Conservation (phyloP, 257 asterid species). For the Sherardia arvensis region DNA sequence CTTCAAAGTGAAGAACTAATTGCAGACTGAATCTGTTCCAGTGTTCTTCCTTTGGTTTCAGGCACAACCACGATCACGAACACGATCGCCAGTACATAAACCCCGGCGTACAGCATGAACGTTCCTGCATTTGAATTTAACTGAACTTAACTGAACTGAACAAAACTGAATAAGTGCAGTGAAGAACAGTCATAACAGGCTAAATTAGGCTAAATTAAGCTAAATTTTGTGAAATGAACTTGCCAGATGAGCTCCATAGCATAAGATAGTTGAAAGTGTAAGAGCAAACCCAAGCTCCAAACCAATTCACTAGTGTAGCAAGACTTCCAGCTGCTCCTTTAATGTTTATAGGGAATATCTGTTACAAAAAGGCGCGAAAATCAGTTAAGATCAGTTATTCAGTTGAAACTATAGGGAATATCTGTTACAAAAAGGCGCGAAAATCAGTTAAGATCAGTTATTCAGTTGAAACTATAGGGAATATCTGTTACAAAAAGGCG, state of each 20-base stretch:
- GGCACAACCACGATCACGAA: constrained; percentile 77
- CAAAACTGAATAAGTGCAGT: too few species aligned
- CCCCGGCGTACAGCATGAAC: constrained; percentile 60
- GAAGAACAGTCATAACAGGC: too few species aligned
- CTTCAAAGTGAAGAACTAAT: constrained; percentile 25
- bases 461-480: too few species aligned
- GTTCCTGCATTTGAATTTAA: constrained; percentile 46
- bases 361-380: background rate
- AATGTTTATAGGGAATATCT: constrained; percentile 88
- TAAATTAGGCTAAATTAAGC: background rate
- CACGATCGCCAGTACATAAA: constrained; percentile 54
- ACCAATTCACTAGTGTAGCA: constrained; percentile 90
- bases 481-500: constrained; percentile 37
- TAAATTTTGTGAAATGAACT: constrained; percentile 1
- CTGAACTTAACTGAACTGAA: background rate
- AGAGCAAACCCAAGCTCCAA: constrained; percentile 88
- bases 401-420: constrained; percentile 87
- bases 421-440: constrained; percentile 25
- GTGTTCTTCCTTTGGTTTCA: constrained; percentile 83
- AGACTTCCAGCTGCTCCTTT: constrained; percentile 94
- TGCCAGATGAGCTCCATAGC: constrained; percentile 85
- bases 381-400: background rate
- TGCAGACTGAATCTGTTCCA: constrained; percentile 80
- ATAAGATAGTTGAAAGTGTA: constrained; percentile 88
- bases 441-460: background rate